phyloP scores from a whole-genome alignment of 305 asterid species.

The Caryopteris hybrid region DNA sequence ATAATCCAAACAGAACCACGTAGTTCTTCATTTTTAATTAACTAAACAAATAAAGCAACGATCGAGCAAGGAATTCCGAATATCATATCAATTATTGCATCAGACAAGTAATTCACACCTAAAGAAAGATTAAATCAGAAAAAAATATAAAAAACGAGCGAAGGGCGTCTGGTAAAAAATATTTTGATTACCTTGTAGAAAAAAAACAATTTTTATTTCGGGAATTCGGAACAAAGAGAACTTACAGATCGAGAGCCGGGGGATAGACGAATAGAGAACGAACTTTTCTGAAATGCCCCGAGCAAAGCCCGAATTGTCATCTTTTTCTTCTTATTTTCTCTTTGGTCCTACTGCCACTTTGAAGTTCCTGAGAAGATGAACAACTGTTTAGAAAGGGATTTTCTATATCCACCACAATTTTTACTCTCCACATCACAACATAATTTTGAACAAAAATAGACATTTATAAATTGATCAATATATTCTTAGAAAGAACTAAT shows the following conservation, averaged over 20 bases:
- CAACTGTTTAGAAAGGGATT: too few relatives aligned
- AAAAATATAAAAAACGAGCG: too few relatives aligned
- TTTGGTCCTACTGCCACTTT: not conserved
- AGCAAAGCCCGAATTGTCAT: slow-evolving; percentile 42
- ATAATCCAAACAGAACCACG: not conserved
- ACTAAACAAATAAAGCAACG: not conserved
- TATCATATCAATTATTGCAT: not conserved
- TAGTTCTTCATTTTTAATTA: not conserved
- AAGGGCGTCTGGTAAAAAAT: not conserved
- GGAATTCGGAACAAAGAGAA: not conserved
- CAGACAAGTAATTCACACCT: not conserved
- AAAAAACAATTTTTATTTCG: not conserved
- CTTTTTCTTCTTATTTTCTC: not conserved
- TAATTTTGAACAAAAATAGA: too few relatives aligned
- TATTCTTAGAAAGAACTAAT: too few relatives aligned
- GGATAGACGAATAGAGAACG: slow-evolving; percentile 25
- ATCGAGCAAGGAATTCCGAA: not conserved
- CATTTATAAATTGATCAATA: too few relatives aligned
- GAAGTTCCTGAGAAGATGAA: not conserved
- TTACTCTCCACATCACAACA: too few relatives aligned
- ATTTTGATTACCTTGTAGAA: not conserved
- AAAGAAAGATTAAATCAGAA: not conserved
- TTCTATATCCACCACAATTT: too few relatives aligned
- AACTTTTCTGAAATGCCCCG: slow-evolving; percentile 40
- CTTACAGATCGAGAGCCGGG: slow-evolving; percentile 50